Evolutionary conservation across 2,329 filamentous ascomycete genomes (phyloP).

Genomic region (Scedosporium dehoogii): DNA sequence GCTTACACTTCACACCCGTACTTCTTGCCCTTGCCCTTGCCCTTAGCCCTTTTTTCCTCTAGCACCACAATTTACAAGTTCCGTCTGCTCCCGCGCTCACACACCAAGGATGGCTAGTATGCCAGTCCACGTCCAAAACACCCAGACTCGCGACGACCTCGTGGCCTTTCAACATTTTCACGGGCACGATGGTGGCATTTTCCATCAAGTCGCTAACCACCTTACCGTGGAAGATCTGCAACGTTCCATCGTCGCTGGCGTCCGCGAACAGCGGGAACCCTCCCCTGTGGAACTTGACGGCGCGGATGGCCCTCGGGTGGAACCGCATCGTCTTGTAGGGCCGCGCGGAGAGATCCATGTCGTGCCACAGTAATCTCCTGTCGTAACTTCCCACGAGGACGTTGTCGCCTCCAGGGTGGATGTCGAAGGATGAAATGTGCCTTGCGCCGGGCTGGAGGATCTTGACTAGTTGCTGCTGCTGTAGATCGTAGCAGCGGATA

Average conservation of each 20-base stretch:
- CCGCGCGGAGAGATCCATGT: slow-evolving; percentile 79
- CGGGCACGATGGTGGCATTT: slow-evolving; percentile 89
- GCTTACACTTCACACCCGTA: background rate
- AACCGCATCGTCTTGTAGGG: slow-evolving; percentile 97
- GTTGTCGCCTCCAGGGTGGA: slow-evolving; percentile 90
- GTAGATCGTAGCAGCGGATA: slow-evolving; percentile 88
- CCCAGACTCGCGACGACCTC: slow-evolving; percentile 77
- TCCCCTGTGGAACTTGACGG: slow-evolving; percentile 76
- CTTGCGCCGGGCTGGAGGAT: slow-evolving; percentile 86
- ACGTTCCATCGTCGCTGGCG: slow-evolving; percentile 83
- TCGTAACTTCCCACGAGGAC: slow-evolving; percentile 93
- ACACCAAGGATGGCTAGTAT: slow-evolving; percentile 87
- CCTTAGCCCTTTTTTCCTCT: background rate
- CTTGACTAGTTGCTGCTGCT: slow-evolving; percentile 84
- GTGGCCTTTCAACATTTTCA: slow-evolving; percentile 90
- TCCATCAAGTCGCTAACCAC: slow-evolving; percentile 92
- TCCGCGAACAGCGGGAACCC: slow-evolving; percentile 81
- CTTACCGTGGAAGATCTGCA: slow-evolving; percentile 96
- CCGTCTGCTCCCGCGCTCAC: slow-evolving; percentile 92
- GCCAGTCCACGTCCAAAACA: slow-evolving; percentile 93
- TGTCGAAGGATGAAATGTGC: slow-evolving; percentile 86
- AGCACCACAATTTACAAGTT: slow-evolving; percentile 72
- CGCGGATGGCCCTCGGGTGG: slow-evolving; percentile 82
- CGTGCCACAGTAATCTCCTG: slow-evolving; percentile 88
- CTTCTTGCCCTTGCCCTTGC: background rate